phyloP scores from a whole-genome alignment of 192 early-diverging fungal genomes.

The Coemansia sp. region DNA sequence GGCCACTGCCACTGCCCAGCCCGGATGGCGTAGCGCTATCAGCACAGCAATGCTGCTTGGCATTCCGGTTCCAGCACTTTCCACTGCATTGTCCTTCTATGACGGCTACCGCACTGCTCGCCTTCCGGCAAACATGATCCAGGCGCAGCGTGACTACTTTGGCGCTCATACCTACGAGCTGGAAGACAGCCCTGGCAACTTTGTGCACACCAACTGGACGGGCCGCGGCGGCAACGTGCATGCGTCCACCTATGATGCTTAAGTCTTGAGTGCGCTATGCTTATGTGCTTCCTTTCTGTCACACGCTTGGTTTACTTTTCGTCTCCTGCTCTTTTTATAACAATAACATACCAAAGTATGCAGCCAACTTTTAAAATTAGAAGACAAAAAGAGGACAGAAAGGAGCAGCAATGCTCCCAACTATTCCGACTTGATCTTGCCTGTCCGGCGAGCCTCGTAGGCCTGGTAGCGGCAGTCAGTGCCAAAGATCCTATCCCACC shows the following conservation, averaged over 20 bases:
- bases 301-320: background rate
- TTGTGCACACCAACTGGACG: conserved; percentile 98
- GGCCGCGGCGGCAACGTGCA: conserved; percentile 84
- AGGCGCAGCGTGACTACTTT: conserved; percentile 99
- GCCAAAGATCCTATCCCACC: conserved; percentile 87
- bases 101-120: conserved; percentile 92
- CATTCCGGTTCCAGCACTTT: conserved; percentile 86
- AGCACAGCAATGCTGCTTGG: conserved; percentile 78
- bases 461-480: conserved; percentile 75
- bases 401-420: background rate
- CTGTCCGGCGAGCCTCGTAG: conserved; percentile 43
- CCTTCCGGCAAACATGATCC: conserved; percentile 94
- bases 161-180: conserved; percentile 97
- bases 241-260: conserved; percentile 70
- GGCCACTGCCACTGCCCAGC: conserved; percentile 79
- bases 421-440: conserved; percentile 13
- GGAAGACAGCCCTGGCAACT: conserved; percentile 68
- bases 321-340: conserved; percentile 4
- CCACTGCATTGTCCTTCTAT: conserved; percentile 94
- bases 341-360: background rate
- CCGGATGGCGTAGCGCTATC: conserved; percentile 87
- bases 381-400: too few species aligned
- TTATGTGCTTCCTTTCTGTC: background rate
- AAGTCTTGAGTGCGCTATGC: conserved; percentile 3
- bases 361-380: background rate